Evolutionary conservation across 495 filamentous ascomycete genomes (phyloP), one percentile per base, ranked within the genome.

Genomic region (Aspergillus taichungensis): DNA sequence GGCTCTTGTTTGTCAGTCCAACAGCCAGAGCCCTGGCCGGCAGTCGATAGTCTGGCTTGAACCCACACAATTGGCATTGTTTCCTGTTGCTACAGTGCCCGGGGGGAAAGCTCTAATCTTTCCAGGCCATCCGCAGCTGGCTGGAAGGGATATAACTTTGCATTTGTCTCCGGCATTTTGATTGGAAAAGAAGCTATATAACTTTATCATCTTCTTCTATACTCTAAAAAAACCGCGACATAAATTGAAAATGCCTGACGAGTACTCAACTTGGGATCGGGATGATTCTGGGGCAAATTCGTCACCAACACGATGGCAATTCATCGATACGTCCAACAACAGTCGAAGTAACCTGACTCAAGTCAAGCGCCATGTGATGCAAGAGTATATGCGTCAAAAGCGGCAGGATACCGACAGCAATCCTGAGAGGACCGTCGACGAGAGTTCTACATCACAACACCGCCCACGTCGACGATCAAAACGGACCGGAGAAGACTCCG

Each of bases 281-380:
- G 37, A 34, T 13, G 28, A 10, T 12, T 6, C 40, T 27, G 12
- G 41, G 5, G 9, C 45, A 30, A 50, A 45, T 9, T 14, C 43
- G 30, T 34, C 47, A 36, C 49, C 52, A 24, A 52, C 50, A 34
- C 60, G 61, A 27, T 71, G 64, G 62, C 66, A 69, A 45, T 71
- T 71, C 41, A 71, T 71, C 47, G 64, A 71, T 36, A 43, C 58
- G 43, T 67, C 68, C 7, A 59, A 62, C 13, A 62, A 68, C 31
- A 62, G 58, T 46, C 59, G 64, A 32, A 58, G 54, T 42, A 71
- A 69, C 32, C 40, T 68, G 40, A 71, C 64, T 0, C 64, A 66
- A 45, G 68, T 71, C 24, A 69, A 69, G 35, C 64, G 66, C 11
- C 68, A 71, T 67, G 68, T 71, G 3, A 71, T 69, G 68, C 64